A percentile compares a stretch with the other conserved stretches of the same genome.
These are phyloP conservation scores for Pichia inconspicua DNA, from an alignment of 1,139 yeast species.

Conservation along the genomic window DNA sequence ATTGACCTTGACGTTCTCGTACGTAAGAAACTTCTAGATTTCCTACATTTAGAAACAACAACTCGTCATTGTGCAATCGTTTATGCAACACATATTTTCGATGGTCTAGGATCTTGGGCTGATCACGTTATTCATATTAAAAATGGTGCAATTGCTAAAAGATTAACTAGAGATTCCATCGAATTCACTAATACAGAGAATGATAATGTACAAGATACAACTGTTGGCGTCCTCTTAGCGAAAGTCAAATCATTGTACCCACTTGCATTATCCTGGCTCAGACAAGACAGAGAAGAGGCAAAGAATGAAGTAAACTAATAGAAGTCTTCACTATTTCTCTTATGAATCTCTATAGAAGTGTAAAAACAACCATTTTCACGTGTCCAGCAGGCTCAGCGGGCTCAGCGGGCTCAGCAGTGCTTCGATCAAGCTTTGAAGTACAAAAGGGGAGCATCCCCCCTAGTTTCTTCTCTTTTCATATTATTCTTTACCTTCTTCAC, in stretches of 20 bases:
- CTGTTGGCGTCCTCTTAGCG: background rate
- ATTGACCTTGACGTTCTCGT: slow-evolving; percentile 93
- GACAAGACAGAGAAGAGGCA: background rate
- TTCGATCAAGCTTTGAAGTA: no score
- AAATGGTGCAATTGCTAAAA: slow-evolving; percentile 45
- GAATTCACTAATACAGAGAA: slow-evolving; percentile 8
- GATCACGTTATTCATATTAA: slow-evolving; percentile 74
- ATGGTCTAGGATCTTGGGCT: slow-evolving; percentile 88
- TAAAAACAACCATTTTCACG: no score
- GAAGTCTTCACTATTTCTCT: no score
- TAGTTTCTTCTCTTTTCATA: no score
- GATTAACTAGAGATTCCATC: slow-evolving; percentile 28
- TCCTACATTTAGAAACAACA: slow-evolving; percentile 62
- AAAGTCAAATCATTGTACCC: slow-evolving; percentile 42
- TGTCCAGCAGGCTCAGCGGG: no score
- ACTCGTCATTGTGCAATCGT: slow-evolving; percentile 62
- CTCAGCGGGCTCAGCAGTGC: no score
- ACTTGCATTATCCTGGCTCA: slow-evolving; percentile 58
- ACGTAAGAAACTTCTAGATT: slow-evolving; percentile 62
- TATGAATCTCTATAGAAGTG: no score
- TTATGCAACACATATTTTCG: slow-evolving; percentile 95
- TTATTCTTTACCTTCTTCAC: no score
- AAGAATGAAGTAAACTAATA: background rate
- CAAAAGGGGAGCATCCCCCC: no score
- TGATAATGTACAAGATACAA: background rate